These are phyloP conservation scores for Neolentinus lepideus DNA, from an alignment of 1,284 basidiomycete species.

Conservation along the genomic window DNA sequence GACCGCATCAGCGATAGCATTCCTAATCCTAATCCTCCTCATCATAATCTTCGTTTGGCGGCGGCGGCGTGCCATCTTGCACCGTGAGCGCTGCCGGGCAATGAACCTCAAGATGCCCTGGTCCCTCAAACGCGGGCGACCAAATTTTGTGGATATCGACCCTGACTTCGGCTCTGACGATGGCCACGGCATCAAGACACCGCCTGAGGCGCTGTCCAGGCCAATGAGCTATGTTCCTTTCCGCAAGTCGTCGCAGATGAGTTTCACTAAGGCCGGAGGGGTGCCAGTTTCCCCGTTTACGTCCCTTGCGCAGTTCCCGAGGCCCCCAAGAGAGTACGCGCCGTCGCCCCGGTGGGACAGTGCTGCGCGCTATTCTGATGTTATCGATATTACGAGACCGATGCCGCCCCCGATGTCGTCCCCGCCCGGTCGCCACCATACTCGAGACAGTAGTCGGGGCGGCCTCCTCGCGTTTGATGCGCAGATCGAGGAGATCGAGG, in stretches of 20 bases:
- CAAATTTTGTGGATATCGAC: neutral
- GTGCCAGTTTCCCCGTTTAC: neutral
- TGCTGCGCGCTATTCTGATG: neutral
- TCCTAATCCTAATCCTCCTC: constrained; percentile 33
- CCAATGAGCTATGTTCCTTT: neutral
- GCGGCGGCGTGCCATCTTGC: constrained; percentile 25
- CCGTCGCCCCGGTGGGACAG: neutral
- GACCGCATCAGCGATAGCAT: constrained; percentile 44
- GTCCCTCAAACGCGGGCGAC: neutral
- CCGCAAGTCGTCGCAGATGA: neutral
- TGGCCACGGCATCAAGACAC: neutral
- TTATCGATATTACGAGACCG: neutral
- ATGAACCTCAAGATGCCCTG: neutral
- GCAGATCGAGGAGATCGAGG: neutral
- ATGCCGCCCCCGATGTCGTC: neutral
- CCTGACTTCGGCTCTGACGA: constrained; percentile 1
- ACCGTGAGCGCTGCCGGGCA: neutral
- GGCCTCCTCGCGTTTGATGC: neutral
- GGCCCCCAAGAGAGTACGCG: constrained; percentile 2
- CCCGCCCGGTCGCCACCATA: neutral
- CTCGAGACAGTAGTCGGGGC: neutral
- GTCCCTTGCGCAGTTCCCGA: neutral
- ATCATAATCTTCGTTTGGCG: constrained; percentile 37
- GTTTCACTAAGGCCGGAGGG: neutral
- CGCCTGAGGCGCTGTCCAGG: neutral